These are phyloP conservation scores for Biscogniauxia sp. DNA, from an alignment of 2,329 filamentous ascomycete species.

Conservation along the genomic window DNA sequence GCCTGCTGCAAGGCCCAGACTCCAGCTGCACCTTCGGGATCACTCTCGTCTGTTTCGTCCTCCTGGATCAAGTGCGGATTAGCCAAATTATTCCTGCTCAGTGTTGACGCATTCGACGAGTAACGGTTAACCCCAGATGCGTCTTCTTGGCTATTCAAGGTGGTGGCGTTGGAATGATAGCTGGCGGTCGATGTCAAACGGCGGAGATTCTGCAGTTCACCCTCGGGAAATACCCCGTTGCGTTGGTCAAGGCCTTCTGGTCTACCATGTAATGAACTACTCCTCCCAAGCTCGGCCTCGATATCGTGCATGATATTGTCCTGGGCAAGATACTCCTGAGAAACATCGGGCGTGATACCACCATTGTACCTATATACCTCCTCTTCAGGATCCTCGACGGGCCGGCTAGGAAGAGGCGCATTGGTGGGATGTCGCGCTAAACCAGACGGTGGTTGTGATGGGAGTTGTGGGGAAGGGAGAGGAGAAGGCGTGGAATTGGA, in stretches of 20 bases:
- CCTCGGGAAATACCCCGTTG: slow-evolving; percentile 48
- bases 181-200: slow-evolving; percentile 35
- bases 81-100: slow-evolving; percentile 36
- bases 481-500: slow-evolving; percentile 52
- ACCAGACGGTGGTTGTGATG: slow-evolving; percentile 43
- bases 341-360: slow-evolving; percentile 30
- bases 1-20: slow-evolving; percentile 80
- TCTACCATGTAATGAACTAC: slow-evolving; percentile 38
- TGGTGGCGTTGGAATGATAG: slow-evolving; percentile 52
- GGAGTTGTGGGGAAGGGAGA: slow-evolving; percentile 42
- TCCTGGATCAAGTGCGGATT: slow-evolving; percentile 37
- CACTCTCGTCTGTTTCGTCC: slow-evolving; percentile 70
- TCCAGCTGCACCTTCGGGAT: slow-evolving; percentile 83
- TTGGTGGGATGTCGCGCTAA: slow-evolving; percentile 58
- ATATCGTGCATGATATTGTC: slow-evolving; percentile 59
- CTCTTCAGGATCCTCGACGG: slow-evolving; percentile 44
- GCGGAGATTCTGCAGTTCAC: slow-evolving; percentile 45
- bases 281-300: slow-evolving; percentile 49
- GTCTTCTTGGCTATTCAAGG: slow-evolving; percentile 36
- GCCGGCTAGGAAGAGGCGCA: slow-evolving; percentile 56
- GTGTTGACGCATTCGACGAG: slow-evolving; percentile 40
- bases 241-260: slow-evolving; percentile 34
- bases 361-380: slow-evolving; percentile 42
- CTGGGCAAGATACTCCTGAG: slow-evolving; percentile 43
- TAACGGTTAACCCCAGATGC: slow-evolving; percentile 38